Conservation (phyloP, 1,284 basidiomycete genomes). For the Naganishia cerealis region DNA sequence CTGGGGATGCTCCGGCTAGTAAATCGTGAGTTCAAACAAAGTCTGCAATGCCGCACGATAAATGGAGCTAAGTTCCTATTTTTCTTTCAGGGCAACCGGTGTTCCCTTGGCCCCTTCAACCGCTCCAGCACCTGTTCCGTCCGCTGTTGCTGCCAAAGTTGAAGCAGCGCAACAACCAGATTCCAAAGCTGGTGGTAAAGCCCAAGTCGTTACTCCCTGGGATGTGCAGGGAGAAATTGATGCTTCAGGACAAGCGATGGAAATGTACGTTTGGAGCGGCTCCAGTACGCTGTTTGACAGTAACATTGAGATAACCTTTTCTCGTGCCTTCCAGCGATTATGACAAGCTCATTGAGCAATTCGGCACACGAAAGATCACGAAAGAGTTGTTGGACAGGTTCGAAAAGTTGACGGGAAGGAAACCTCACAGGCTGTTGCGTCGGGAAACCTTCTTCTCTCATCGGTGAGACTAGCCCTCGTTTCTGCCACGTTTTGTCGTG, state of each 20-base stretch:
- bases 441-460: constrained; percentile 98
- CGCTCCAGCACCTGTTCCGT: constrained; percentile 36
- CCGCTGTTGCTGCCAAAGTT: constrained; percentile 20
- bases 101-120: constrained; percentile 20
- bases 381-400: constrained; percentile 79
- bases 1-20: constrained; percentile 31
- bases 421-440: constrained; percentile 85
- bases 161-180: constrained; percentile 33
- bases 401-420: constrained; percentile 83
- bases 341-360: constrained; percentile 89
- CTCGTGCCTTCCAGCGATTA: constrained; percentile 66
- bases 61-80: not conserved
- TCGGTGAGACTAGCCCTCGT: constrained; percentile 62
- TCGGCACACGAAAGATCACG: constrained; percentile 84
- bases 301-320: not conserved
- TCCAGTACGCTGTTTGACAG: not conserved
- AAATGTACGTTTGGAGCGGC: constrained; percentile 58
- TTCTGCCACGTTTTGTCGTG: constrained; percentile 16
- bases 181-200: constrained; percentile 43
- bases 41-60: not conserved
- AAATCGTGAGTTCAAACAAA: constrained; percentile 40
- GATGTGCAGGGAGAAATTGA: constrained; percentile 92
- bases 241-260: constrained; percentile 81
- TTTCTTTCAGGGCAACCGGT: not conserved
- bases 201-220: constrained; percentile 95